Evolutionary conservation across 257 asterid genomes (phyloP), one percentile per base, ranked within the genome.

Genomic region (Rehmannia glutinosa): DNA sequence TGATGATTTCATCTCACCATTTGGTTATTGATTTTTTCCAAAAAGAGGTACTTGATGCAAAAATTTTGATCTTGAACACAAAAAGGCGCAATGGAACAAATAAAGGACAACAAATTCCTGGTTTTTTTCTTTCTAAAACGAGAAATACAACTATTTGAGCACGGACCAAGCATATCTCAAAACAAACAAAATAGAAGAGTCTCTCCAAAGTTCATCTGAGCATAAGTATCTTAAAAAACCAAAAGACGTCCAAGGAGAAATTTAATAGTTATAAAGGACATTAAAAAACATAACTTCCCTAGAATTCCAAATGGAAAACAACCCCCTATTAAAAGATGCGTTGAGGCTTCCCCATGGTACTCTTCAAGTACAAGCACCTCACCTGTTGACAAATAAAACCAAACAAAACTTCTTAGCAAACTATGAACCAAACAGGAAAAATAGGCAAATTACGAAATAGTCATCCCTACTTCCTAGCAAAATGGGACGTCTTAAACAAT

Each of bases 301-400:
- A 47, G 16, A 43, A 30, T 49, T 52, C 20, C 38, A 47, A 35
- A 52, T n/a, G n/a, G 41, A 43, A 2, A 36, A 49, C 30, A 17
- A 27, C 32, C 27, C 51, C 27, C 51, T 10, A 65, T 75, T 30
- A 81, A 62, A 81, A 81, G 74, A 81, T 68, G 65, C 86, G 83
- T 41, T 78, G 83, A 1, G 83, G 77, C 75, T 78, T 78, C 9
- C 86, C 86, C 86, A 82, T 82, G 19, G 87, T 82, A 55, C 80
- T 82, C 82, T 82, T 82, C 82, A 82, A 56, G 80, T 75, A 78
- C 78, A 82, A 63, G 71, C 86, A 81, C 74, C 86, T 72, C 47
- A 81, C 86, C 84, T 81, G 82, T 64, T 59, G 1, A 61, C 1
- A 17, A 55, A 62, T 17, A 7, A 21, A 28, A 73, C 28, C 16